Conservation (phyloP, 179 eudicot genomes). For the Patellifolia procumbens region DNA sequence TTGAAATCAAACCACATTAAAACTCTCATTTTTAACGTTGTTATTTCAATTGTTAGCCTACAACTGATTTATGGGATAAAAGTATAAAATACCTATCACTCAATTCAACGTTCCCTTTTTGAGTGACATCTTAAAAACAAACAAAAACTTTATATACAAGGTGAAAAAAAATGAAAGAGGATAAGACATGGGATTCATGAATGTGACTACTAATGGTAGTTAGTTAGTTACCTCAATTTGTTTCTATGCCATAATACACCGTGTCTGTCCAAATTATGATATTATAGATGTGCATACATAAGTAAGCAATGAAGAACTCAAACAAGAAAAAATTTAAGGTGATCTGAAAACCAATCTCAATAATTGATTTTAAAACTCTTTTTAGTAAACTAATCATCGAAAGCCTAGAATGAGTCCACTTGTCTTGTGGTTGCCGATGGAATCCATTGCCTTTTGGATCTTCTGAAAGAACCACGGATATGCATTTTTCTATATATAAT, state of each 20-base stretch:
- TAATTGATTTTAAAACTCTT: not conserved
- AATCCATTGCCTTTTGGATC: constrained; percentile 35
- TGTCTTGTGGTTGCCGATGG: constrained; percentile 18
- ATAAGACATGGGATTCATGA: not conserved
- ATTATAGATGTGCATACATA: not conserved
- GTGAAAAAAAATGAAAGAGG: not conserved
- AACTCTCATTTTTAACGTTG: no score
- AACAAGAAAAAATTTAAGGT: not conserved
- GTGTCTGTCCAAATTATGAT: not conserved
- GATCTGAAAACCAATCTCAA: not conserved
- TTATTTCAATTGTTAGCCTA: no score
- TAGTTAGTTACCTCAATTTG: not conserved
- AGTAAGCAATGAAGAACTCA: constrained; percentile 1
- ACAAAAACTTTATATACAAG: not conserved
- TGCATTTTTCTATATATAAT: not conserved
- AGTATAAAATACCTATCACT: no score
- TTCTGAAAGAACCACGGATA: constrained; percentile 20
- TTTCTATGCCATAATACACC: not conserved
- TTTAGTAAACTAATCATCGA: not conserved
- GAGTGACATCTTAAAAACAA: no score
- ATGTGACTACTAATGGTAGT: not conserved
- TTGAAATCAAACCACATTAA: no score
- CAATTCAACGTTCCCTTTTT: no score
- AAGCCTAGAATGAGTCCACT: constrained; percentile 8
- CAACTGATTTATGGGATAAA: no score